These are phyloP conservation scores for Calamus simplicifolius DNA, from an alignment of 176 grass and related monocot species.

Conservation along the genomic window DNA sequence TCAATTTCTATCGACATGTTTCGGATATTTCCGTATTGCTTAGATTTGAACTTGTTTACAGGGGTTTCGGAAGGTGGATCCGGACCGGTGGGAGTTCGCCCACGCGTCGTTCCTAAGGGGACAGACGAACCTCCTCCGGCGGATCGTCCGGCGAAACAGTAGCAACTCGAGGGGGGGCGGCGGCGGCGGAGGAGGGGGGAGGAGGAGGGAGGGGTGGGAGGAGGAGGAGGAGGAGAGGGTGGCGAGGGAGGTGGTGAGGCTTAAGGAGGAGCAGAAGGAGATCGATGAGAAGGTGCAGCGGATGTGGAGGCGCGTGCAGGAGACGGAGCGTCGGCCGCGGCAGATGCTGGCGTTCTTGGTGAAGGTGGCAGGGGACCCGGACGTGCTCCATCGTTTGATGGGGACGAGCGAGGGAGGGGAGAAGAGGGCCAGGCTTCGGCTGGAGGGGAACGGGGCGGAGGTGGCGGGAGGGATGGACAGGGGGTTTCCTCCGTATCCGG, in stretches of 20 bases:
- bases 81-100: constrained; percentile 77
- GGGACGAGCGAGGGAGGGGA: no score
- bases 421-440: no score
- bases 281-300: constrained; percentile 48
- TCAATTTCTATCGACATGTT: no score
- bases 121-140: constrained; percentile 55
- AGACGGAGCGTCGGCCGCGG: constrained; percentile 59
- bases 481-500: no score
- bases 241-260: constrained; percentile 58
- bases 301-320: constrained; percentile 65
- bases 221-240: constrained; percentile 8
- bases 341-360: constrained; percentile 80
- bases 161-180: background rate
- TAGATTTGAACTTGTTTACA: background rate
- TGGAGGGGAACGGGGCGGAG: no score
- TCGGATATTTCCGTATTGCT: no score
- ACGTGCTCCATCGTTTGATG: constrained; percentile 44
- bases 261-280: constrained; percentile 40
- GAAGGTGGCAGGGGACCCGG: constrained; percentile 53
- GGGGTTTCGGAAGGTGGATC: constrained; percentile 75
- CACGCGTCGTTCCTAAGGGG: constrained; percentile 54
- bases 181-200: background rate
- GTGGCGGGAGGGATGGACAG: no score
- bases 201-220: background rate
- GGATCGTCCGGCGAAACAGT: constrained; percentile 41